Evolutionary conservation across 2,329 filamentous ascomycete species (phyloP).

Genomic region (Trichoderma guizhouense): DNA sequence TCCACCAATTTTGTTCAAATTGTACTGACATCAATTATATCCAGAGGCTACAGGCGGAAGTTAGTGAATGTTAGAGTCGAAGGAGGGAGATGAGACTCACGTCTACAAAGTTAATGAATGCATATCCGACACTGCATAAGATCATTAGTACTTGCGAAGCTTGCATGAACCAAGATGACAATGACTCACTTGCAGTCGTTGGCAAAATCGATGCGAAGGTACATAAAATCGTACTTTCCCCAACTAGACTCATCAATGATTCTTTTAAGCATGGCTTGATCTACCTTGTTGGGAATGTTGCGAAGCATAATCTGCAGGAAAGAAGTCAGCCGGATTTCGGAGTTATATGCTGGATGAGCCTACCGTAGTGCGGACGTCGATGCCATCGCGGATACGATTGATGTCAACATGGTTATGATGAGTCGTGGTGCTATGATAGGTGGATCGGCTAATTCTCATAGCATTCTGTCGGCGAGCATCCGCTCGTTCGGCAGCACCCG

Average conservation of each 20-base stretch:
- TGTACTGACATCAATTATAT: conserved; percentile 64
- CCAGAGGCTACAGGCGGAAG: conserved; percentile 52
- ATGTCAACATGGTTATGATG: conserved; percentile 63
- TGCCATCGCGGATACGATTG: conserved; percentile 58
- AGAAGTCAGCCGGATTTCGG: conserved; percentile 16
- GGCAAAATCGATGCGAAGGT: conserved; percentile 83
- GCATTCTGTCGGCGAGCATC: conserved; percentile 50
- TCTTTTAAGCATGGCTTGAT: conserved; percentile 70
- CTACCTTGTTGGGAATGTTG: conserved; percentile 90
- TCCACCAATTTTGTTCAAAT: neutral
- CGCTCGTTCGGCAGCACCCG: conserved; percentile 33
- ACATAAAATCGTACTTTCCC: conserved; percentile 92
- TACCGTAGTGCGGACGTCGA: conserved; percentile 73
- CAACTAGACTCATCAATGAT: conserved; percentile 75
- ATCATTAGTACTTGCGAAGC: conserved; percentile 1
- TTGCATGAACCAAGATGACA: too few species aligned
- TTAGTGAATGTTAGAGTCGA: neutral
- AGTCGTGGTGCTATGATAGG: conserved; percentile 46
- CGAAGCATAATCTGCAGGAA: conserved; percentile 76
- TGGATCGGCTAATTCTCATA: conserved; percentile 43
- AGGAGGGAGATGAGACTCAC: conserved; percentile 45
- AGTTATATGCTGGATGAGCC: conserved; percentile 28
- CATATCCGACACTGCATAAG: conserved; percentile 76
- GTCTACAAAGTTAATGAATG: conserved; percentile 91
- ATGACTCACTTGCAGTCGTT: conserved; percentile 76